Evolutionary conservation across 306 rosid genomes (phyloP), one percentile per base, ranked within the genome.

Genomic region (Medicago arabica): DNA sequence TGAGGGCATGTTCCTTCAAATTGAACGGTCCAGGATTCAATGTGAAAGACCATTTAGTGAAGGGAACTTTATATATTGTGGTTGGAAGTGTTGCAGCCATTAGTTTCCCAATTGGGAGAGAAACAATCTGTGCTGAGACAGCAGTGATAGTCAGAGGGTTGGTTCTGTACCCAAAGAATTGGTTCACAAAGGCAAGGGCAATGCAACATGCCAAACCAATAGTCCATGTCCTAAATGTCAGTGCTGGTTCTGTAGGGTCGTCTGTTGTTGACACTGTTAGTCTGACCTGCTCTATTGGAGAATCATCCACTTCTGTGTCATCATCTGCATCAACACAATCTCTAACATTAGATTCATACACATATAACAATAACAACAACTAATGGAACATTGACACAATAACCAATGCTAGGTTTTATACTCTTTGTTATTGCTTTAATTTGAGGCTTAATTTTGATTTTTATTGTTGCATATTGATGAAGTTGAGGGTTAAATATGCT

Each of bases 171-270:
- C 78, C 84, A 36, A 95, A 92, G 19, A 95, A 95, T 38, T 83
- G 82, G 83, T 95, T 95, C 38, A 89, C 87, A 54, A 95, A 95
- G 0, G 98, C 46, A n/a, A 95, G 91, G 15, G 87, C 6, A 0
- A 67, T 36, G 50, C 98, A 95, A 0, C 96, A 92, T 3, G 75
- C 7, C 0, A 83, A 1, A 8, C 98, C 98, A 6, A 95, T 86
- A 55, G 85, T 19, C 98, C 97, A 95, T 84, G 98, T 92, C 13
- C 97, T 62, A 21, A 95, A 95, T 76, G 98, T 92, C 16, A 95
- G 81, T 14, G 85, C 88, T 0, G 92, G 91, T 46, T 75, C 85
- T 1, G 83, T 47, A 3, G 98, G 91, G 58, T 95, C 93, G 16
- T 95, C 97, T 0, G 85, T 76, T 39, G 75, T 86, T 4, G 96